Percentiles rank a stretch among this genome's conserved stretches.
Conservation (phyloP, 129 eudicot genomes). For the Flaveria brownii region DNA sequence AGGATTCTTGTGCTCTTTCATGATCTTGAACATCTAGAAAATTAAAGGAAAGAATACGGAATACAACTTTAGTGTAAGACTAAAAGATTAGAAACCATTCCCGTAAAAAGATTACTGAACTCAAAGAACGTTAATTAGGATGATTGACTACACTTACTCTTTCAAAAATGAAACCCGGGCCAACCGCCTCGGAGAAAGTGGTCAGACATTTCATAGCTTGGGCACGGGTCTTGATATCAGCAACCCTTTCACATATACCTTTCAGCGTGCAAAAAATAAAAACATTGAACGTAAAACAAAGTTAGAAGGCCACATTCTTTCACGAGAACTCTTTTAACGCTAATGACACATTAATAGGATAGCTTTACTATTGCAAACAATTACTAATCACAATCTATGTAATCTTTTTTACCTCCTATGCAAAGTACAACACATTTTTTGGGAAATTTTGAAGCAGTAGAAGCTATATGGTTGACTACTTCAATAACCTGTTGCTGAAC, state of each 20-base stretch:
- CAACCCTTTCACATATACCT: conserved; percentile 97
- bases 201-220: conserved; percentile 96
- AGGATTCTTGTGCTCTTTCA: conserved; percentile 99
- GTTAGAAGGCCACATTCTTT: not conserved
- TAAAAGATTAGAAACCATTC: not conserved
- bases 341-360: not conserved
- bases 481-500: conserved; percentile 99
- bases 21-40: conserved; percentile 76
- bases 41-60: not conserved
- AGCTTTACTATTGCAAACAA: not conserved
- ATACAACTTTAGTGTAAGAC: conserved; percentile 12
- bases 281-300: conserved; percentile 15
- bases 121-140: not conserved
- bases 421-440: conserved; percentile 96
- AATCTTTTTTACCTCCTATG: conserved; percentile 57
- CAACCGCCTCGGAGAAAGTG: conserved; percentile 88
- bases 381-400: not conserved
- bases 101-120: not conserved
- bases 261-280: conserved; percentile 24
- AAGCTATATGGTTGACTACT: conserved; percentile 68
- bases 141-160: conserved; percentile 55
- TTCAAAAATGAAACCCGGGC: conserved; percentile 93
- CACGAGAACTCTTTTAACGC: not conserved
- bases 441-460: conserved; percentile 80
- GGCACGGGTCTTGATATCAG: conserved; percentile 94